Evolutionary conservation across 2,329 filamentous ascomycete species (phyloP).

Genomic region (Epichloe sp.): DNA sequence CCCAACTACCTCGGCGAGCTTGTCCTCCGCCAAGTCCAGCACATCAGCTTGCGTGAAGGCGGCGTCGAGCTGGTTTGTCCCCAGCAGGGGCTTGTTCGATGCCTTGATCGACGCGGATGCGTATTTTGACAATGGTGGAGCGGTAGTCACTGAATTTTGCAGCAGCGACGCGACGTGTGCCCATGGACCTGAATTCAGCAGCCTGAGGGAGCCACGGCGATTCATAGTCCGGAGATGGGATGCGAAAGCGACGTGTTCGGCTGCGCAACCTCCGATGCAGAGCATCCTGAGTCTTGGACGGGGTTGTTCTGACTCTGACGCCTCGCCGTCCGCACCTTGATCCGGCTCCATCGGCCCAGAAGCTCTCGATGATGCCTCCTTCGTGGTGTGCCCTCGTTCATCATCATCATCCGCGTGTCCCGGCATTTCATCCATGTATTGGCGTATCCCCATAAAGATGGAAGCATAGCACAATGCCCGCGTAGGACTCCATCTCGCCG

Average conservation of each 20-base stretch:
- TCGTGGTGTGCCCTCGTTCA: neutral
- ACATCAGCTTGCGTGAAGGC: conserved; percentile 36
- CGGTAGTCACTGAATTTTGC: conserved; percentile 37
- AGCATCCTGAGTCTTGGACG: conserved; percentile 26
- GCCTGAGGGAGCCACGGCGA: conserved; percentile 33
- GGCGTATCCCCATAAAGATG: conserved; percentile 30
- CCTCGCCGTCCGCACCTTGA: neutral
- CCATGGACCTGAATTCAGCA: conserved; percentile 83
- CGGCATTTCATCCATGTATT: conserved; percentile 19
- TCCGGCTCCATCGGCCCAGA: neutral
- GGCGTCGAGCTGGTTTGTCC: conserved; percentile 22
- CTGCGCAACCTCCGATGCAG: conserved; percentile 43
- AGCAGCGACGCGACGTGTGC: conserved; percentile 46
- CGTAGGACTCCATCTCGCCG: conserved; percentile 79
- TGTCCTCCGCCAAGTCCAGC: conserved; percentile 25
- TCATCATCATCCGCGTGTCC: neutral
- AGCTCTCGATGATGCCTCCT: neutral
- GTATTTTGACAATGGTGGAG: conserved; percentile 38
- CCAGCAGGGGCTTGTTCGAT: conserved; percentile 31
- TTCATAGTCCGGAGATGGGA: conserved; percentile 24
- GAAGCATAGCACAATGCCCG: conserved; percentile 68
- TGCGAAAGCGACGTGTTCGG: conserved; percentile 45
- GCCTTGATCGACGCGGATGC: conserved; percentile 33
- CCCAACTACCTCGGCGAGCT: conserved; percentile 21
- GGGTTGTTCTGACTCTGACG: neutral